A percentile compares a stretch with the other conserved stretches of the same genome.
Evolutionary conservation across 2,329 filamentous ascomycete species (phyloP).

Genomic region (Fusarium miscanthi): DNA sequence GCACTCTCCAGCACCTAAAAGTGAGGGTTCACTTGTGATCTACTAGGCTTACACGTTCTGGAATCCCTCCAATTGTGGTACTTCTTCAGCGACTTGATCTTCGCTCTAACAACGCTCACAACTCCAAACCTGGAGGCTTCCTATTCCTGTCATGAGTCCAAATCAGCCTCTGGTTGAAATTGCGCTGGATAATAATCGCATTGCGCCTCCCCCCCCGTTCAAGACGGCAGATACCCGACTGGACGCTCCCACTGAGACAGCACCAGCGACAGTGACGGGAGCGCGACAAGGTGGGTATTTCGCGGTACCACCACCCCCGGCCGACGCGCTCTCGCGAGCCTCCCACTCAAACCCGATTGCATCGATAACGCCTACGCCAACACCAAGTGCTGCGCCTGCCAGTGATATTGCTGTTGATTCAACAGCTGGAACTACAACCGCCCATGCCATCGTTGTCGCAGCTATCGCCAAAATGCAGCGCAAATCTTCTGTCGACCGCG

Average conservation of each 20-base stretch:
- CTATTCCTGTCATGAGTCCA: slow-evolving; percentile 34
- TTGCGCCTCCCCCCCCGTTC: slow-evolving; percentile 34
- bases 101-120: slow-evolving; percentile 20
- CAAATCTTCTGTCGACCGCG: slow-evolving; percentile 31
- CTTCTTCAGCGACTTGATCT: slow-evolving; percentile 10
- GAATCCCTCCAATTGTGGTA: slow-evolving; percentile 31
- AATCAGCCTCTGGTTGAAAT: slow-evolving; percentile 38
- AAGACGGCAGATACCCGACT: slow-evolving; percentile 20
- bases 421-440: slow-evolving; percentile 21
- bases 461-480: slow-evolving; percentile 30
- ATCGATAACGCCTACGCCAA: slow-evolving; percentile 19
- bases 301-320: slow-evolving; percentile 39
- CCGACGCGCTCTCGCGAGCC: slow-evolving; percentile 43
- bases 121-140: slow-evolving; percentile 9
- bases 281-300: slow-evolving; percentile 44
- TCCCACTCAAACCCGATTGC: slow-evolving; percentile 39
- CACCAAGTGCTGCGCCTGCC: slow-evolving; percentile 9
- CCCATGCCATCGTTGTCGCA: slow-evolving; percentile 22
- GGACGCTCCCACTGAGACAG: slow-evolving; percentile 27
- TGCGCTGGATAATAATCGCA: slow-evolving; percentile 34
- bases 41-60: slow-evolving; percentile 21
- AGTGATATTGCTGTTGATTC: slow-evolving; percentile 21
- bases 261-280: slow-evolving; percentile 12
- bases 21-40: slow-evolving; percentile 23
- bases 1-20: slow-evolving; percentile 15